phyloP scores from a whole-genome alignment of 768 basidiomycete species.

The Tulasnella sp. region DNA sequence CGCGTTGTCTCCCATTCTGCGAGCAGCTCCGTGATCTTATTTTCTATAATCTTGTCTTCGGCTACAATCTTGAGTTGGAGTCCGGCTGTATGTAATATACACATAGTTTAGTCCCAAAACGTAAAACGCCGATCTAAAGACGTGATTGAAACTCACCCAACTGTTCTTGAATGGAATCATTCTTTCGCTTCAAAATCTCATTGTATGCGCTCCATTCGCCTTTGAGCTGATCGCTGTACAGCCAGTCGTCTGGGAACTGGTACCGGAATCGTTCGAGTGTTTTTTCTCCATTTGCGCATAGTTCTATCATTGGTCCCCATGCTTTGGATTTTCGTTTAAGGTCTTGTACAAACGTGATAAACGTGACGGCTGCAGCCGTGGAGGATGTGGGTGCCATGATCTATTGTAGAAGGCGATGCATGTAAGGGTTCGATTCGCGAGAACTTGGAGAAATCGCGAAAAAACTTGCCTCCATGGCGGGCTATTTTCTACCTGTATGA shows the following conservation, averaged over 20 bases:
- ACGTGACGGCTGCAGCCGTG: conserved; percentile 94
- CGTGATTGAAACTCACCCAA: conserved; percentile 45
- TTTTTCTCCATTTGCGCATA: conserved; percentile 91
- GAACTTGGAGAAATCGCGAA: no score
- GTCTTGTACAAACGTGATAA: conserved; percentile 99
- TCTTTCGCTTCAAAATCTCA: conserved; percentile 95
- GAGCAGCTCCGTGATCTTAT: conserved; percentile 83
- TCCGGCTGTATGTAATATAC: conserved; percentile 44
- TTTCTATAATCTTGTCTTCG: conserved; percentile 95
- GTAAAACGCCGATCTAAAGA: neutral
- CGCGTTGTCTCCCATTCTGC: conserved; percentile 92
- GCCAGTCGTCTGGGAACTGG: conserved; percentile 95
- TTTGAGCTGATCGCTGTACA: conserved; percentile 92
- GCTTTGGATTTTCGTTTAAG: conserved; percentile 91
- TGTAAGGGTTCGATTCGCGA: no score
- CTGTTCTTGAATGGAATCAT: conserved; percentile 96
- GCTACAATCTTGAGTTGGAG: conserved; percentile 99
- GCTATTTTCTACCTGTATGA: no score
- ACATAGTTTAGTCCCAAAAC: neutral
- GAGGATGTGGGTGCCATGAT: conserved; percentile 10
- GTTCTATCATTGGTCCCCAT: conserved; percentile 94
- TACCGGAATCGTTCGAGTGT: conserved; percentile 93
- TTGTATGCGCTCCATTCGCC: conserved; percentile 99
- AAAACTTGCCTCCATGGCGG: no score
- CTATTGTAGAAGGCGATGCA: neutral